Conservation (phyloP, 306 rosid species). For the Glycine latifolia region DNA sequence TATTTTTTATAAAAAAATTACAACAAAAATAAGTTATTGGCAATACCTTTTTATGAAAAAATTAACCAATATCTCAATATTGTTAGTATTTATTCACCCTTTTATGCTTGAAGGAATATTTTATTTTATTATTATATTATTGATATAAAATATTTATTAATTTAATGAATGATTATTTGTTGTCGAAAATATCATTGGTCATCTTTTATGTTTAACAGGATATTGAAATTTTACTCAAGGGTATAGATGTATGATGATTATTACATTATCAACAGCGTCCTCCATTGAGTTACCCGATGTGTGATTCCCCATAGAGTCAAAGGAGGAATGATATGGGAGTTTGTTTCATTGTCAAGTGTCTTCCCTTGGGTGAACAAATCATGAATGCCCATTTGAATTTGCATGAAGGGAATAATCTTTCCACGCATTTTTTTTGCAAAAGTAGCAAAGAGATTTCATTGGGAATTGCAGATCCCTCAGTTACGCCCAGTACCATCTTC, state of each 20-base stretch:
- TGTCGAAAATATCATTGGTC: no score
- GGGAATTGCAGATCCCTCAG: slow-evolving; percentile 60
- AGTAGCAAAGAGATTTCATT: slow-evolving; percentile 38
- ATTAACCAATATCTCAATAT: no score
- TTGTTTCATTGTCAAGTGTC: slow-evolving; percentile 45
- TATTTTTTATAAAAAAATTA: neutral
- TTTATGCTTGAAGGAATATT: no score
- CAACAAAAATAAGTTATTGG: neutral
- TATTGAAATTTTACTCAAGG: neutral
- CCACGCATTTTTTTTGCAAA: slow-evolving; percentile 12
- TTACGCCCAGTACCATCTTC: slow-evolving; percentile 39
- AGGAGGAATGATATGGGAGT: slow-evolving; percentile 37
- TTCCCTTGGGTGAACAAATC: slow-evolving; percentile 46
- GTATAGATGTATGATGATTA: neutral
- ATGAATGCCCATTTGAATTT: slow-evolving; percentile 58
- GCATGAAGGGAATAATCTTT: neutral
- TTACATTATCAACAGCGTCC: neutral
- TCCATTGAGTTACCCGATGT: slow-evolving; percentile 9
- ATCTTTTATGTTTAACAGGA: neutral
- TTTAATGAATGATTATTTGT: no score
- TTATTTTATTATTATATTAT: no score
- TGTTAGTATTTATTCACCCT: neutral
- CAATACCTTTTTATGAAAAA: neutral
- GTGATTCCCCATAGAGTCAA: slow-evolving; percentile 44
- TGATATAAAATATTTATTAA: no score